Evolutionary conservation across 352 stramenopile species (phyloP).

Genomic region (Peronospora farinosa): DNA sequence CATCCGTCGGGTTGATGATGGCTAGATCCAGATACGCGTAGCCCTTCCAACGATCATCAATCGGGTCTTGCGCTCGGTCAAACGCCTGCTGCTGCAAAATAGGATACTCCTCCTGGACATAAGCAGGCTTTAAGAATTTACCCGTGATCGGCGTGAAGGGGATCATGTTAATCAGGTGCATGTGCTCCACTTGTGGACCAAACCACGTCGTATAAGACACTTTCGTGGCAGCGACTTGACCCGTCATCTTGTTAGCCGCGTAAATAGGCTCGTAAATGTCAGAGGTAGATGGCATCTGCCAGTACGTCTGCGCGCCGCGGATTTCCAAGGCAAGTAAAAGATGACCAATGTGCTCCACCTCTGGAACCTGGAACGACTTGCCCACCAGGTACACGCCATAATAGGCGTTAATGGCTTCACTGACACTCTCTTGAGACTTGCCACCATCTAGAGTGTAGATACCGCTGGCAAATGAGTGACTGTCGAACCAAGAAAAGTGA

Average conservation of each 20-base stretch:
- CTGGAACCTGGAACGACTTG: constrained; percentile 58
- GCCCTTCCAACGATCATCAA: constrained; percentile 75
- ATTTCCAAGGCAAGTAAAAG: constrained; percentile 91
- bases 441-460: constrained; percentile 92
- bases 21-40: constrained; percentile 82
- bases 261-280: constrained; percentile 71
- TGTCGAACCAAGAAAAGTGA: constrained; percentile 96
- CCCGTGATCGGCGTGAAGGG: constrained; percentile 86
- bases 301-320: constrained; percentile 92
- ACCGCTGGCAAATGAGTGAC: constrained; percentile 93
- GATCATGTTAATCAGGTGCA: constrained; percentile 90
- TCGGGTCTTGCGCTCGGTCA: constrained; percentile 44
- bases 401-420: constrained; percentile 96
- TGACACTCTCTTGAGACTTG: constrained; percentile 95
- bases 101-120: constrained; percentile 75
- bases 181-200: constrained; percentile 73
- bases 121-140: constrained; percentile 55
- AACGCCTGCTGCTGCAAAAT: constrained; percentile 71
- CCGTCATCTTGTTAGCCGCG: constrained; percentile 79
- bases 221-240: constrained; percentile 71
- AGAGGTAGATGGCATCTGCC: constrained; percentile 84
- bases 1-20: constrained; percentile 64
- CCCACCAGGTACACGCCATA: constrained; percentile 93
- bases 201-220: constrained; percentile 87
- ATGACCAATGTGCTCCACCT: constrained; percentile 85